phyloP scores from a whole-genome alignment of 2,329 filamentous ascomycete species.

The Fonsecaea multimorphosa region DNA sequence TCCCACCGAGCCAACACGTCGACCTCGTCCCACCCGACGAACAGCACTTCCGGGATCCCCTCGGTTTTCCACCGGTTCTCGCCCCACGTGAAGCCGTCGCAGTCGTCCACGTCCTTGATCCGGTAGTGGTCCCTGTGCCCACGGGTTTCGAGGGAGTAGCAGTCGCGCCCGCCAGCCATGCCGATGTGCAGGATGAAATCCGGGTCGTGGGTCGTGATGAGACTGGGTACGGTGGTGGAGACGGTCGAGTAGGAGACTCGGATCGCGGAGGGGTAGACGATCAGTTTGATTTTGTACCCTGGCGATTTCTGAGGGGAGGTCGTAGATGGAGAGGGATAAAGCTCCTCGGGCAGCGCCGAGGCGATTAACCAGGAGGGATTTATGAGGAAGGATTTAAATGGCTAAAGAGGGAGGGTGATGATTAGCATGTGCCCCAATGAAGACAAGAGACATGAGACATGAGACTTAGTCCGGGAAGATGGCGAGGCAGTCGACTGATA shows the following conservation, averaged over 20 bases:
- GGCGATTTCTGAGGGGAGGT: conserved; percentile 33
- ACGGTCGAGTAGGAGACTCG: conserved; percentile 74
- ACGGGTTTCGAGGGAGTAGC: conserved; percentile 73
- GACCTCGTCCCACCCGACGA: conserved; percentile 62
- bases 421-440: conserved; percentile 5
- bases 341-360: conserved; percentile 67
- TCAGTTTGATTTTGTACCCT: conserved; percentile 60
- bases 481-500: neutral
- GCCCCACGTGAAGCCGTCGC: conserved; percentile 50
- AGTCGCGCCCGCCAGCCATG: conserved; percentile 69
- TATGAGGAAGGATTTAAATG: conserved; percentile 74
- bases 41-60: conserved; percentile 58
- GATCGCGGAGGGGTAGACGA: conserved; percentile 70
- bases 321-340: conserved; percentile 57
- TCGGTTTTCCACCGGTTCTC: conserved; percentile 61
- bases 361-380: conserved; percentile 87
- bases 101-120: conserved; percentile 71
- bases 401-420: conserved; percentile 54
- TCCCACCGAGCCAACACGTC: conserved; percentile 65
- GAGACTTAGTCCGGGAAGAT: neutral
- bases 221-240: conserved; percentile 64
- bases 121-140: conserved; percentile 75
- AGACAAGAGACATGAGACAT: neutral
- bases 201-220: conserved; percentile 63
- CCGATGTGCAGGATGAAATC: conserved; percentile 80